These are phyloP conservation scores for Tetramitus jugosus DNA, from an alignment of 208 protist genomes.

Conservation along the genomic window DNA sequence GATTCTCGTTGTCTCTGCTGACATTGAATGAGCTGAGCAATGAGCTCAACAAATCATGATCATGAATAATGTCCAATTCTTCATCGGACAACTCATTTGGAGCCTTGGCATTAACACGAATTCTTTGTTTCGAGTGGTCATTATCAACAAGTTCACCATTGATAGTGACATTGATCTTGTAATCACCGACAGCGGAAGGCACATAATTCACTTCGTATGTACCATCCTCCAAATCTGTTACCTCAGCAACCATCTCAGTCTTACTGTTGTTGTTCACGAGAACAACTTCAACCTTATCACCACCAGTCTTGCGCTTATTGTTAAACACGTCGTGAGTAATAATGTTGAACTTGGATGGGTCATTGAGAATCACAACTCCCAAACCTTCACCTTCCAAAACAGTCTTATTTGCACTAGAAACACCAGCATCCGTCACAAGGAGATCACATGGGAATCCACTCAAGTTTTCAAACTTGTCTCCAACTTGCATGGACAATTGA, in stretches of 20 bases:
- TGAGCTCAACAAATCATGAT: slow-evolving; percentile 12
- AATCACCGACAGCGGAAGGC: neutral
- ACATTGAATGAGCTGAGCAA: neutral
- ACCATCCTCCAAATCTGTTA: neutral
- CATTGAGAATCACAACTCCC: neutral
- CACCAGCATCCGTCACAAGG: neutral
- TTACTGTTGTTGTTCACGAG: neutral
- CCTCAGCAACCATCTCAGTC: neutral
- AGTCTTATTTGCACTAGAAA: neutral
- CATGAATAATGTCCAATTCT: neutral
- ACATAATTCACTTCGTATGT: slow-evolving; percentile 10
- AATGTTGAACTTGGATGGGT: neutral
- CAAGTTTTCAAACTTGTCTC: neutral
- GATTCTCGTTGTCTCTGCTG: neutral
- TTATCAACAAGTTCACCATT: neutral
- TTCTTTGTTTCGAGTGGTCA: too few species aligned
- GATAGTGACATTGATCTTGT: neutral
- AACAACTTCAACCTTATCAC: neutral
- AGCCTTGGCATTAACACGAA: neutral
- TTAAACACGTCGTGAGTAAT: neutral
- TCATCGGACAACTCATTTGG: neutral
- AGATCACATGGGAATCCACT: neutral
- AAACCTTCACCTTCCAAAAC: slow-evolving; percentile 5
- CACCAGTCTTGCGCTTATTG: neutral
- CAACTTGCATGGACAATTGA: neutral